Percentiles rank a stretch among this genome's conserved stretches.
Conservation (phyloP, 78 protist genomes). For the Isochrysis galbana region DNA sequence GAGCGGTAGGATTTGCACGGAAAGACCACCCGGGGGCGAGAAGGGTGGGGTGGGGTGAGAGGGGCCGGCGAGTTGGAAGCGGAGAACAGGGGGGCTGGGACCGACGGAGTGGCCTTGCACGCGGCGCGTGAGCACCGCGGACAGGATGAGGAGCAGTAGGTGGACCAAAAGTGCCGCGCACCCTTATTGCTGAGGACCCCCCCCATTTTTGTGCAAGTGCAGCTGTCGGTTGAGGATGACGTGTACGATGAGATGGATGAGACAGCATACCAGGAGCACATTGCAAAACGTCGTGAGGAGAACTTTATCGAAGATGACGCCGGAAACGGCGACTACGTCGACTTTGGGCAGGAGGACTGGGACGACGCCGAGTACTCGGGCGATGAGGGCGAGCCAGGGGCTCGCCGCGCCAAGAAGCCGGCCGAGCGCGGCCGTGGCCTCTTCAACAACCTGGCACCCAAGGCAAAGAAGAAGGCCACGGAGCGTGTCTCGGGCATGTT, state of each 20-base stretch:
- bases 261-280: not conserved
- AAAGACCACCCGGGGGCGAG: no score
- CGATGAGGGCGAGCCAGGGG: not conserved
- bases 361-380: not conserved
- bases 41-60: no score
- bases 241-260: conserved; percentile 10
- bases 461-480: not conserved
- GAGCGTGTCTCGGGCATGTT: not conserved
- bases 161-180: no score
- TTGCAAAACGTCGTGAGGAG: not conserved
- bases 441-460: not conserved
- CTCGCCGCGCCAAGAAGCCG: not conserved
- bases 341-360: not conserved
- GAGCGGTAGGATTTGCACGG: no score
- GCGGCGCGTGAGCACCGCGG: no score
- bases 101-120: no score
- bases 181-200: no score
- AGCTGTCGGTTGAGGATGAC: not conserved
- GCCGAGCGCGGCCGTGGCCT: not conserved
- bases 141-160: no score
- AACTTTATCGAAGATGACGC: conserved; percentile 1
- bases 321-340: not conserved
- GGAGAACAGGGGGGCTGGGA: no score
- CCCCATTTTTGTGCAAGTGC: not conserved
- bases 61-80: no score